Evolutionary conservation across 2,329 filamentous ascomycete species (phyloP), one percentile per base, ranked within the genome.

Genomic region (Fusarium protoensiforme): DNA sequence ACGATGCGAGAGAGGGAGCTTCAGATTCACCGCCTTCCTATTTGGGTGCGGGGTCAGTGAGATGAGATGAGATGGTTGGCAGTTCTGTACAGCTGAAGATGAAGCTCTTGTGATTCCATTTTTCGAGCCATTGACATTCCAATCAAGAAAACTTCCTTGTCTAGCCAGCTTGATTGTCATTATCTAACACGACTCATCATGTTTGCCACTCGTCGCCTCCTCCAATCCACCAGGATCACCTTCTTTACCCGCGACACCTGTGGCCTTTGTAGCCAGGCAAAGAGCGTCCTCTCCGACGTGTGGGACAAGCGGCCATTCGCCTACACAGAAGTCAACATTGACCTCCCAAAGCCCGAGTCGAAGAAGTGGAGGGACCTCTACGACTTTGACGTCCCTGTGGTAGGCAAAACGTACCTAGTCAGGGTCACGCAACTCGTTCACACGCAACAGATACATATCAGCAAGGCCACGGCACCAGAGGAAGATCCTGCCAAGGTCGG

Each of bases 381-480:
- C 79, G 93, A 95, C 66, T 94, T 95, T 80, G 93, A 96, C 75
- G 93, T 94, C 9, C 93, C 93, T 0, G 93, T 95, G 78, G 93
- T 95, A 84, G 78, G 87, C 81, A 36, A 13, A 10, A 11, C 9
- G 6, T 53, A 24, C 5, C 24, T 24, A 20, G 16, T 22, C 31
- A n/a, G 5, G 5, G 24, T 4, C 13, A 11, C 16, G 7, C 3
- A 14, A 22, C 18, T 20, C 60, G 29, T 61, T 70, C 60, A 67
- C 36, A 24, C 31, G 22, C n/a, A 46, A n/a, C 18, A 91, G 89
- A 89, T 91, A 71, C 89, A 91, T 68, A 85, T 95, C 69, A 91
- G 90, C 83, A 91, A 89, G 74, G 83, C 84, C 13, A 83, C 81
- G 9, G 81, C 85, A 1, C 83, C 84, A 13, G 84, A 87, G 60